These are phyloP conservation scores for Petasospora rhodanensis DNA, from an alignment of 1,139 yeast species.

Conservation along the genomic window DNA sequence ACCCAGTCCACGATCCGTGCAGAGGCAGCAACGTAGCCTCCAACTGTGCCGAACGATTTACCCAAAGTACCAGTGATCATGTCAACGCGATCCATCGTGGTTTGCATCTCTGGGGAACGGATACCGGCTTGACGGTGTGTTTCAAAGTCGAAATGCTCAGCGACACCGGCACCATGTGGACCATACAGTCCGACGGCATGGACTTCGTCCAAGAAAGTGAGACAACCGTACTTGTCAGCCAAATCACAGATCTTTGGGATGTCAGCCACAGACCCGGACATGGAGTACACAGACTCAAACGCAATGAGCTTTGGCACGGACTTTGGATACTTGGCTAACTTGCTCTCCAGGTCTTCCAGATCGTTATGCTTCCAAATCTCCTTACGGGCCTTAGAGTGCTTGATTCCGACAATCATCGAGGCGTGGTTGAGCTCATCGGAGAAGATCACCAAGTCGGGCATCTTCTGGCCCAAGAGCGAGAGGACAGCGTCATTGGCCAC, in stretches of 20 bases:
- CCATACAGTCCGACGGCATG: slow-evolving; percentile 99
- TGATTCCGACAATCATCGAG: slow-evolving; percentile 94
- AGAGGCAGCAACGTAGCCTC: slow-evolving; percentile 95
- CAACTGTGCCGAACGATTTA: slow-evolving; percentile 94
- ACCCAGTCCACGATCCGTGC: slow-evolving; percentile 86
- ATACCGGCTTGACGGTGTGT: slow-evolving; percentile 70
- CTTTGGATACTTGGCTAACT: slow-evolving; percentile 75
- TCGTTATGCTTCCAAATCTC: slow-evolving; percentile 92
- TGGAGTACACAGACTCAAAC: slow-evolving; percentile 93
- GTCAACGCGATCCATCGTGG: slow-evolving; percentile 87
- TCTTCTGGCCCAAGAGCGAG: slow-evolving; percentile 83
- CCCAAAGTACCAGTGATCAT: slow-evolving; percentile 97
- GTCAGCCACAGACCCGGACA: slow-evolving; percentile 97
- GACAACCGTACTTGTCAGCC: slow-evolving; percentile 96
- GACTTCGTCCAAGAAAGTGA: slow-evolving; percentile 95
- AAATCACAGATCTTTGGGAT: slow-evolving; percentile 89
- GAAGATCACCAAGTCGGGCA: slow-evolving; percentile 85
- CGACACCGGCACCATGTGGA: slow-evolving; percentile 99
- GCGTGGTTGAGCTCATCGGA: slow-evolving; percentile 95
- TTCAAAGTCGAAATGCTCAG: slow-evolving; percentile 89
- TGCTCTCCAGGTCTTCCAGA: slow-evolving; percentile 71
- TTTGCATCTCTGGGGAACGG: slow-evolving; percentile 43
- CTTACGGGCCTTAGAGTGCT: slow-evolving; percentile 83
- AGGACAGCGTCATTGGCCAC: slow-evolving; percentile 98
- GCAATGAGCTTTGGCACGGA: slow-evolving; percentile 91